These are phyloP conservation scores for Heritiera fomes DNA, from an alignment of 345 rosid genomes.

Conservation along the genomic window DNA sequence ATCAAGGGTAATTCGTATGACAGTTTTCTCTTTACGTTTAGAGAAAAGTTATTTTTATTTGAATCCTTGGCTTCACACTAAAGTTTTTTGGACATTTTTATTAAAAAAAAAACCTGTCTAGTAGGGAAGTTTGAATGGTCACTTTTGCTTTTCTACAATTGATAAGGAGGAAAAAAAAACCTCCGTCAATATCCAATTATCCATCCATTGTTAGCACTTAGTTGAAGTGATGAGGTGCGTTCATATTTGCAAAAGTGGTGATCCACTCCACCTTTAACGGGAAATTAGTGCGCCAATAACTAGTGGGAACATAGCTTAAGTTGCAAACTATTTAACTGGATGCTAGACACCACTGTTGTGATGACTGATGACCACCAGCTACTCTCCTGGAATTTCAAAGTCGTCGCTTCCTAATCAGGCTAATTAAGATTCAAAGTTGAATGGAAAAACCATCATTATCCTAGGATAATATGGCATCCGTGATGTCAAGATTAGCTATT, in stretches of 20 bases:
- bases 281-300: constrained; percentile 29
- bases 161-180: neutral
- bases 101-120: no score
- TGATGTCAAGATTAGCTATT: no score
- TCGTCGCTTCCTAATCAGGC: no score
- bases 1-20: no score
- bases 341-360: neutral
- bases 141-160: neutral
- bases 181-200: no score
- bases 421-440: no score
- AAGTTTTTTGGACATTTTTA: no score
- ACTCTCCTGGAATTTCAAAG: no score
- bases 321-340: neutral
- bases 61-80: no score
- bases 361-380: neutral
- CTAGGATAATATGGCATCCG: neutral
- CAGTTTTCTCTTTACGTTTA: no score
- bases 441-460: no score
- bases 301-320: constrained; percentile 12
- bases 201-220: neutral
- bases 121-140: neutral
- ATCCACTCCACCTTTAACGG: constrained; percentile 4
- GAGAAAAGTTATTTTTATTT: no score
- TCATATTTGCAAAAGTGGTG: constrained; percentile 8
- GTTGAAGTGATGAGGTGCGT: neutral